Percentiles rank a stretch among this genome's conserved stretches.
phyloP scores from a whole-genome alignment of 345 rosid species.

The Leavenworthia alabamica region DNA sequence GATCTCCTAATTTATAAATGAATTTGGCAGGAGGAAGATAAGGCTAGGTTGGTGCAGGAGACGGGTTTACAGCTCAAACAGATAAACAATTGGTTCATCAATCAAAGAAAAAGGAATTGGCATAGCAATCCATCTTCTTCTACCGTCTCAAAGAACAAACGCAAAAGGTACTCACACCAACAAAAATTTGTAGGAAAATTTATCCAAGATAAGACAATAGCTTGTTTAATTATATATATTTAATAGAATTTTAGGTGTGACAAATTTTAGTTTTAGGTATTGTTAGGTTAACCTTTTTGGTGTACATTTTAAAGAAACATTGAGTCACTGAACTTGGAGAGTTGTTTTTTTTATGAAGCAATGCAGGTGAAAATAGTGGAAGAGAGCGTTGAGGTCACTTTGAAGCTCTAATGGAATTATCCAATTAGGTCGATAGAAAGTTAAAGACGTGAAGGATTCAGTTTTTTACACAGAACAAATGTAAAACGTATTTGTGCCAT shows the following conservation, averaged over 20 bases:
- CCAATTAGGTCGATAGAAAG: not conserved
- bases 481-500: not conserved
- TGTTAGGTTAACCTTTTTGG: not conserved
- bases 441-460: not conserved
- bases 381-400: constrained; percentile 24
- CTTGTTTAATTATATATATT: not conserved
- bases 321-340: not conserved
- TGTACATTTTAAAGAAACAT: not conserved
- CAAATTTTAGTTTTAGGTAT: not conserved
- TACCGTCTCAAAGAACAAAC: constrained; percentile 67
- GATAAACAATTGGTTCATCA: constrained; percentile 97
- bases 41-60: constrained; percentile 83
- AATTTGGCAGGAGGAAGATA: constrained; percentile 84
- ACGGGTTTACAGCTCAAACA: constrained; percentile 93
- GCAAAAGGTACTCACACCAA: constrained; percentile 55
- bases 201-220: not conserved
- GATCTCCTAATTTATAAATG: not conserved
- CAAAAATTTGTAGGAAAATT: not conserved
- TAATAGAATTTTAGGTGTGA: not conserved
- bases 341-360: constrained; percentile 18
- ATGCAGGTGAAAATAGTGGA: constrained; percentile 30
- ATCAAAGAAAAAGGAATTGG: constrained; percentile 98
- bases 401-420: constrained; percentile 15
- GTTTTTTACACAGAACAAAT: constrained; percentile 1
- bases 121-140: constrained; percentile 83